Base-by-base conservation (phyloP, 352 stramenopile genomes). In the Pythium aquatile region DNA sequence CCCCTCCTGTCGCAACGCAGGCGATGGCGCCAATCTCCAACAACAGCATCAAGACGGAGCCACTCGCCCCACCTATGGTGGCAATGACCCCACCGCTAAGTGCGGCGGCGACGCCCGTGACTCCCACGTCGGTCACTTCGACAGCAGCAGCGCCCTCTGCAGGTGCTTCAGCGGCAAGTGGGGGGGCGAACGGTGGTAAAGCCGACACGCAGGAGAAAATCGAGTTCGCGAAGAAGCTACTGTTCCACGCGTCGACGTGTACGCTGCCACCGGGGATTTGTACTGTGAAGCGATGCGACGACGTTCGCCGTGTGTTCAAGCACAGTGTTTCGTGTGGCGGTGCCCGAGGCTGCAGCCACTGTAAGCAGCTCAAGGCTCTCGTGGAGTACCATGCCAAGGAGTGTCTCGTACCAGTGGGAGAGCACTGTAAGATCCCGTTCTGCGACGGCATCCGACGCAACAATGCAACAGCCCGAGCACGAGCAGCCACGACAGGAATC, bases 301-400 rank as follows among this genome's bases (percentile, higher is more conserved):
- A 96, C 35, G 85, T 96, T 28, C 80, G 86, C 6, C 85, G 83
- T 2, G 83, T 93, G 33, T 94, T 96, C 64, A 93, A 94, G 63
- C 87, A 96, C 70, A 96, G 83, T 32, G 72, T 79, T 24, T 91
- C 83, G 2, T 96, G 87, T 58, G 78, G 77, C 46, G 82, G 79
- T 1, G 77, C 78, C 10, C 80, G 85, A 28, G 77, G 79, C 28
- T 94, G 87, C 58, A 83, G 76, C 26, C 83, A 93, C 60, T 96
- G 87, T 33, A 82, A 91, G 32, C 87, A 96, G 61, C 54, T 96
- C 16, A 89, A 90, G 64, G 86, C 81, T 9, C 68, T 96, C 5
- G 87, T 94, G 9, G 92, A 96, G 40, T 92, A 93, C 46, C 85
- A 96, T 57, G 85, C 82, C 0, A 90, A 91, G 35, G 87, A 94